Percentiles rank a stretch among this genome's conserved stretches.
Evolutionary conservation across 163 green algal genomes (phyloP).

Genomic region (Trebouxiophyceae sp.): DNA sequence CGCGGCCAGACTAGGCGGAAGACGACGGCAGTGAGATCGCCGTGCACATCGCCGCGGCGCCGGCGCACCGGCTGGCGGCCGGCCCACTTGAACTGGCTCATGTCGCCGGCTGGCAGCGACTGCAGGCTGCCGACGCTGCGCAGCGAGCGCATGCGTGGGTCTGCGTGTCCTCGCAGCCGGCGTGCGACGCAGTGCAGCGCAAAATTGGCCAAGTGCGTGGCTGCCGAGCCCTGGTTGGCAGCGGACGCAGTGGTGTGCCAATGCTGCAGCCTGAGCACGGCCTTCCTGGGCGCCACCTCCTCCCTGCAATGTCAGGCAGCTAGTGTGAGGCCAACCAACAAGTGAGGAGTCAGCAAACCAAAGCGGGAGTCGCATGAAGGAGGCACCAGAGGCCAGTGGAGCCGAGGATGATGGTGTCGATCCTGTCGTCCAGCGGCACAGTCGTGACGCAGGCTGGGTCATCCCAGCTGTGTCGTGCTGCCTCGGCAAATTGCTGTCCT

Average conservation of each 20-base stretch:
- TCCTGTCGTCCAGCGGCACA: constrained; percentile 1
- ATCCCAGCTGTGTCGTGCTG: constrained; percentile 5
- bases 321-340: background rate
- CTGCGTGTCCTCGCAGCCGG: constrained; percentile 1
- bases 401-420: constrained; percentile 21
- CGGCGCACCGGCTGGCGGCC: constrained; percentile 18
- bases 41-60: constrained; percentile 24
- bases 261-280: constrained; percentile 13
- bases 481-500: background rate
- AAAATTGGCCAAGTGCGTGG: constrained; percentile 13
- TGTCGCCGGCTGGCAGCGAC: constrained; percentile 12
- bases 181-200: constrained; percentile 19
- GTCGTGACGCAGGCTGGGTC: constrained; percentile 1
- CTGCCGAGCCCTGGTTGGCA: constrained; percentile 8
- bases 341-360: background rate
- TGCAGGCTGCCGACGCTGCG: constrained; percentile 9
- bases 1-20: constrained; percentile 17
- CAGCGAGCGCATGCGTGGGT: constrained; percentile 23
- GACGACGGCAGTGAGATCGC: constrained; percentile 19
- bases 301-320: constrained; percentile 8
- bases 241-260: constrained; percentile 2
- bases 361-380: background rate
- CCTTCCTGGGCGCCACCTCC: constrained; percentile 14
- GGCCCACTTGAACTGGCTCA: constrained; percentile 19
- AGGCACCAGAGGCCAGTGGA: constrained; percentile 20